Evolutionary conservation across 1,284 basidiomycete species (phyloP), one percentile per base, ranked within the genome.

Genomic region (Phylloboletellus chloephorus): DNA sequence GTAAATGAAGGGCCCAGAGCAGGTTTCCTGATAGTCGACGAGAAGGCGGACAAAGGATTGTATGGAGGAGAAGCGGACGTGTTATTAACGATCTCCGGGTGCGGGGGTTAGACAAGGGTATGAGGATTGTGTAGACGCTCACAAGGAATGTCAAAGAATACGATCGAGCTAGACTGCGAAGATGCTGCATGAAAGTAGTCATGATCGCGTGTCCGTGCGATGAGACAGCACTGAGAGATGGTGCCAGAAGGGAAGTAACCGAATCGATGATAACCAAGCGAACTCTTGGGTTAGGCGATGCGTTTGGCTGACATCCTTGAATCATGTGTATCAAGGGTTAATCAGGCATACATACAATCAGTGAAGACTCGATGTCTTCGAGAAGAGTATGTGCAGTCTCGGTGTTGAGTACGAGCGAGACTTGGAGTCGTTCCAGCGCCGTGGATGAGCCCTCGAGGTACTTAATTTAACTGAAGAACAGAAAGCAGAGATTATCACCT

Each of bases 161-260:
- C 0, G 54, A 60, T 26, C 69, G 70, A 3, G 80, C 71, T 26
- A 82, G 58, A 3, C 54, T 53, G 24, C 76, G 75, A 15, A 88
- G 67, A 44, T 78, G 71, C 2, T 70, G 73, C 79, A 87, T 85
- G 47, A 87, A 76, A 1, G 71, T 71, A 0, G 72, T 72, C 81
- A 88, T 84, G n/a, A 74, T 64, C 0, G 84, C 79, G 56, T 88
- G 85, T 3, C 85, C 86, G 66, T 86, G 78, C 1, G 82, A 74
- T 5, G 83, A 80, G 2, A 74, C 66, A 1, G 73, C 73, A 48
- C 73, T 82, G n/a, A 88, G 64, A 35, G 73, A 65, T 1, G 81
- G 76, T 7, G 73, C 69, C n/a, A 88, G 58, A n/a, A 88, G 65
- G 10, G 77, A 63, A 2, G 84, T 82, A 25, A 87, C 65, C 13